Conservation (phyloP, 345 rosid species). For the Gossypium raimondii region DNA sequence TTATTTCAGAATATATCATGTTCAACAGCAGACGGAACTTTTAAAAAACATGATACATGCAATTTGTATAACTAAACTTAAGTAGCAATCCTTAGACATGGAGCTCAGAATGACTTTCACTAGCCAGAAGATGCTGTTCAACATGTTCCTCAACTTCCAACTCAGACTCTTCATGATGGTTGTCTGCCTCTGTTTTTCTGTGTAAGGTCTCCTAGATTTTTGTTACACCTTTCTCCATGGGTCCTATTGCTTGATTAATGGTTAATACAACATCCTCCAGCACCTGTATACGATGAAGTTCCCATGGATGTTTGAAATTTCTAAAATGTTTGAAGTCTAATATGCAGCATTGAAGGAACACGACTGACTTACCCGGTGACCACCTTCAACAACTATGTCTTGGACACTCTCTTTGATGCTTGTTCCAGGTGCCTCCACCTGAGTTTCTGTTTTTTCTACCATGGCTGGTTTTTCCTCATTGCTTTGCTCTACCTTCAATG, state of each 20-base stretch:
- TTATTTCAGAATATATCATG: background rate
- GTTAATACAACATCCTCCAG: slow-evolving; percentile 70
- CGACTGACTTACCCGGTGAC: slow-evolving; percentile 54
- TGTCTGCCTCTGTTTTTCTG: slow-evolving; percentile 30
- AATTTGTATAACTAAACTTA: background rate
- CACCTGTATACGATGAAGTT: slow-evolving; percentile 40
- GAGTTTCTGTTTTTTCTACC: slow-evolving; percentile 44
- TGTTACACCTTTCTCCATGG: slow-evolving; percentile 78
- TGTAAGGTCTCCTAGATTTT: slow-evolving; percentile 68
- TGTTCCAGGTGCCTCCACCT: slow-evolving; percentile 71
- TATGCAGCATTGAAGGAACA: background rate
- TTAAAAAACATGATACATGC: too few species aligned
- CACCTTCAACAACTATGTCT: slow-evolving; percentile 77
- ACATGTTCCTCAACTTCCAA: slow-evolving; percentile 31
- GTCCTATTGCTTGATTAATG: slow-evolving; percentile 84
- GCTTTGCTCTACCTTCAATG: slow-evolving; percentile 35
- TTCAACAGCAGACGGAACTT: background rate
- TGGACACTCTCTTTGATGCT: slow-evolving; percentile 76
- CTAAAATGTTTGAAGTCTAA: background rate
- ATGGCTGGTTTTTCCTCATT: slow-evolving; percentile 25
- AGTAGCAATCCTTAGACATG: background rate
- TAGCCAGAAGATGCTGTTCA: slow-evolving; percentile 3
- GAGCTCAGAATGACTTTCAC: background rate
- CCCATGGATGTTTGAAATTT: background rate
- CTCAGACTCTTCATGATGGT: slow-evolving; percentile 32